phyloP scores from a whole-genome alignment of 176 grass and related monocot genomes.

The Urochloa ruziziensis region DNA sequence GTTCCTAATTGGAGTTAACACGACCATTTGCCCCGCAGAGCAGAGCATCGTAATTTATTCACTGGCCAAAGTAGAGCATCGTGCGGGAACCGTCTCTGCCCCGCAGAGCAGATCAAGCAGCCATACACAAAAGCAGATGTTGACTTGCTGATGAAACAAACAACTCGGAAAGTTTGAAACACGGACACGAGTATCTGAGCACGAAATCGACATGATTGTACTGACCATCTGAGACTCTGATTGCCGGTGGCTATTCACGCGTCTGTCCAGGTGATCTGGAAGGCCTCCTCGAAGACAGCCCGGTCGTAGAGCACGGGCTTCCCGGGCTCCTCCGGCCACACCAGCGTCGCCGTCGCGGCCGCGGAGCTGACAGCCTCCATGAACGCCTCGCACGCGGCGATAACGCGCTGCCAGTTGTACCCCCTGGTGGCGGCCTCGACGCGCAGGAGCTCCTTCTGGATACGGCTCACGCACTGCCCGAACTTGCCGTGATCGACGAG shows the following conservation, averaged over 20 bases:
- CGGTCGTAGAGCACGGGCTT: slow-evolving; percentile 10
- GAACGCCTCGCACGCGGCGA: background rate
- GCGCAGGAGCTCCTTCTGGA: background rate
- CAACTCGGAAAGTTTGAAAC: background rate
- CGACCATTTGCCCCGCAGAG: too few species aligned
- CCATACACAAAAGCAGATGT: background rate
- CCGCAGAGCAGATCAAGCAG: background rate
- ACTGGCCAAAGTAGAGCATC: too few species aligned
- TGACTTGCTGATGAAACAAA: background rate
- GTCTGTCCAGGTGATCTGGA: slow-evolving; percentile 1
- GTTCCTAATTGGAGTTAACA: background rate
- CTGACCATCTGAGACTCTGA: background rate
- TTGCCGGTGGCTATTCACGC: background rate
- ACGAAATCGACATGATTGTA: background rate
- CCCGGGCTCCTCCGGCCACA: background rate
- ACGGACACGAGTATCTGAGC: background rate
- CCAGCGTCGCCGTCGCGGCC: background rate
- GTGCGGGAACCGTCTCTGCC: too few species aligned
- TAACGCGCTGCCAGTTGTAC: background rate
- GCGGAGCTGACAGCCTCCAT: background rate
- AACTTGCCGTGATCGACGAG: background rate
- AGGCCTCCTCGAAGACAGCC: slow-evolving; percentile 16
- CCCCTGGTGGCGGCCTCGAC: background rate
- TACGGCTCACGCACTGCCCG: background rate
- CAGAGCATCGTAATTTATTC: too few species aligned